These are phyloP conservation scores for Exophiala alcalophila DNA, from an alignment of 2,329 filamentous ascomycete species.

Conservation along the genomic window DNA sequence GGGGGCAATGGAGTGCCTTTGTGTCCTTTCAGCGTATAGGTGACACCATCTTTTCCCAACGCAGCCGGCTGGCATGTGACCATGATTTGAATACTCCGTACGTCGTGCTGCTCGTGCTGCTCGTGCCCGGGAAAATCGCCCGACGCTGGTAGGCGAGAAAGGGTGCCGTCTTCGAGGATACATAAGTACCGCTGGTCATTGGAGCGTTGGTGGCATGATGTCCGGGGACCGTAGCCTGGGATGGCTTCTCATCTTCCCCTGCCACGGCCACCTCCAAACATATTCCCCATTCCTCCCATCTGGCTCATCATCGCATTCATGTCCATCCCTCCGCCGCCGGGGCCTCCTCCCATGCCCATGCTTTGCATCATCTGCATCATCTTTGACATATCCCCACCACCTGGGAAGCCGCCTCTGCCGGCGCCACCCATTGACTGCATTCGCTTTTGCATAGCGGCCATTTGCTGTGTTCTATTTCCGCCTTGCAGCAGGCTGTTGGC, in stretches of 20 bases:
- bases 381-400: constrained; percentile 67
- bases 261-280: constrained; percentile 48
- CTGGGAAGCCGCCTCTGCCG: constrained; percentile 57
- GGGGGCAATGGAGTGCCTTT: too few relatives aligned
- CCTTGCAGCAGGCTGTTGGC: constrained; percentile 89
- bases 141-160: too few relatives aligned
- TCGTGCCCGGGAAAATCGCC: too few relatives aligned
- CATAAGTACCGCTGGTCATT: too few relatives aligned
- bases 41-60: too few relatives aligned
- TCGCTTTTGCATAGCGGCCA: constrained; percentile 95
- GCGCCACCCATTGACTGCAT: constrained; percentile 87
- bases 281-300: constrained; percentile 68
- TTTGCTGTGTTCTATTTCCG: constrained; percentile 80
- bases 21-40: too few relatives aligned
- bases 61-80: too few relatives aligned
- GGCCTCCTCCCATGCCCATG: constrained; percentile 73
- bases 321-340: constrained; percentile 58
- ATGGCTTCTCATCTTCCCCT: constrained; percentile 46
- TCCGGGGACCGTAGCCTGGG: too few relatives aligned
- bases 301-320: constrained; percentile 74
- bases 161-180: too few relatives aligned
- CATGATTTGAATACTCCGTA: too few relatives aligned
- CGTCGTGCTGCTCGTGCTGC: too few relatives aligned
- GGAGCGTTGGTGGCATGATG: too few relatives aligned
- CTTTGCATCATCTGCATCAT: constrained; percentile 97